Conservation (phyloP, 371 early-diverging fungal species). For the Lichtheimia hyalospora region DNA sequence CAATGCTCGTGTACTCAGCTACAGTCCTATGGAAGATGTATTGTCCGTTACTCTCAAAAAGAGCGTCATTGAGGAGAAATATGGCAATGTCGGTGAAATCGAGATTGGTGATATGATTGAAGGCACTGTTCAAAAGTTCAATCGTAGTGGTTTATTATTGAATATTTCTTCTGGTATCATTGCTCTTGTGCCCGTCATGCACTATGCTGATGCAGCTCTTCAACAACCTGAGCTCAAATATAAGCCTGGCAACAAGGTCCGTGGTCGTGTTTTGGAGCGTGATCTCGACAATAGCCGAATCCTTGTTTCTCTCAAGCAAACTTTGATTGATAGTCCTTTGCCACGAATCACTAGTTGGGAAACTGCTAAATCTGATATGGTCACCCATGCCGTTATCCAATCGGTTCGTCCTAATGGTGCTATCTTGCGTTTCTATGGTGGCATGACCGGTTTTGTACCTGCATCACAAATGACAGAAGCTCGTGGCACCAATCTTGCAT, state of each 20-base stretch:
- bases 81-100: constrained; percentile 70
- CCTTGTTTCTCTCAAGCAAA: constrained; percentile 76
- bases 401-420: constrained; percentile 66
- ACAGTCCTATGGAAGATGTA: constrained; percentile 75
- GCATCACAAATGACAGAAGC: constrained; percentile 65
- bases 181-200: constrained; percentile 72
- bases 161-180: constrained; percentile 60
- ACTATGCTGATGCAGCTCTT: constrained; percentile 77
- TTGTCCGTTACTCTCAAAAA: constrained; percentile 71
- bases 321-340: constrained; percentile 71
- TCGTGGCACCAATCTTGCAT: constrained; percentile 35
- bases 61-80: constrained; percentile 68
- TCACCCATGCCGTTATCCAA: constrained; percentile 68
- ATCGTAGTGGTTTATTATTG: constrained; percentile 65
- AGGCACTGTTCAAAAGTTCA: constrained; percentile 53
- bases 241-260: constrained; percentile 67
- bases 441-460: constrained; percentile 68
- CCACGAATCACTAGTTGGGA: constrained; percentile 64
- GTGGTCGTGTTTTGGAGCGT: constrained; percentile 70
- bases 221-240: constrained; percentile 78
- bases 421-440: constrained; percentile 78
- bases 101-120: constrained; percentile 68
- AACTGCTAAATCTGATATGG: constrained; percentile 53
- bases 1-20: constrained; percentile 76
- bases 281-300: constrained; percentile 57